Evolutionary conservation across 176 grass and related monocot genomes (phyloP), one percentile per base, ranked within the genome.

Genomic region (Otatea glauca): DNA sequence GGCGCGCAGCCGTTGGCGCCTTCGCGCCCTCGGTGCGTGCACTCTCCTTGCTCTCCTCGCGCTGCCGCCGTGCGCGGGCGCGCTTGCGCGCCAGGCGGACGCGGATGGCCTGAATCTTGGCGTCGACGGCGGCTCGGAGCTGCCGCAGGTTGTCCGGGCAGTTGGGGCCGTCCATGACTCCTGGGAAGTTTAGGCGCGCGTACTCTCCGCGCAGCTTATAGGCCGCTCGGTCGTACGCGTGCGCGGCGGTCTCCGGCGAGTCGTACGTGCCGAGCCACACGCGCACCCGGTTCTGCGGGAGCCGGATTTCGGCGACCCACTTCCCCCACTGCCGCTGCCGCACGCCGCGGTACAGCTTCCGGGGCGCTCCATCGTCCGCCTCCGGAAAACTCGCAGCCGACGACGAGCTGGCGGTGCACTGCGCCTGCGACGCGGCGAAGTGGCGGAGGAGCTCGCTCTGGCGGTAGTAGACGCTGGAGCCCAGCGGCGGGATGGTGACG

Each of bases 221-320:
- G 0, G 96, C 91, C 9, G 96, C 91, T 56, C 96, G 93, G 91
- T 99, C 96, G 78, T 99, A 99, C 7, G 96, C 93, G 70, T 92
- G 79, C n/a, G 93, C 96, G 14, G 96, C 96, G 54, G 86, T 86
- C 89, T 96, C 96, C 14, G 96, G 89, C 39, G 93, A 96, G 81
- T 94, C 93, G 81, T 99, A 99, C 38, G 96, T 99, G 64, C 96
- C 96, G 70, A 99, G 96, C 96, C 96, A 99, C 6, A 99, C 92
- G 73, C 96, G 91, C 83, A 91, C 92, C 70, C 96, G 77, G 82
- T 99, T 99, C 73, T 94, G 96, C 15, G 96, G 96, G 64, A 99
- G 84, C 69, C 93, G 84, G 70, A 96, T 96, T 75, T 92, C 96
- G 2, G 96, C 93, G 45, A 99, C 96, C 96, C 96, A 99, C 88